Conservation (phyloP, 1,139 yeast species). For the Pneumocystis canis region DNA sequence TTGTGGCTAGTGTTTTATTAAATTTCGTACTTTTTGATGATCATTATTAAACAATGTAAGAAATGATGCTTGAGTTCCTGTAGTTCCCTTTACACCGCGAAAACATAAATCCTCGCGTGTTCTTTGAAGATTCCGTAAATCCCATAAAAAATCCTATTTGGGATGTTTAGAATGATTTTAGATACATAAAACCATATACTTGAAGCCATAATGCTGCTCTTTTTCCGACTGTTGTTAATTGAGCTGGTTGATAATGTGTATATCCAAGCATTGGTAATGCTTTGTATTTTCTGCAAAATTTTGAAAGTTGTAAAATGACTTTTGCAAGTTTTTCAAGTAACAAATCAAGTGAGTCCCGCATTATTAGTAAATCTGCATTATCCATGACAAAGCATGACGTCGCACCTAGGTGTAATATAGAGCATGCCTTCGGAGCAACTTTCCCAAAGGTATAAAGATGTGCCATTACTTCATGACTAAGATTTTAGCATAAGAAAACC, state of each 20-base stretch:
- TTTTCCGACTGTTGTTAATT: constrained; percentile 94
- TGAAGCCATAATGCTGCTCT: constrained; percentile 97
- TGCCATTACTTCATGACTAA: constrained; percentile 97
- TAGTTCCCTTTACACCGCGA: constrained; percentile 98
- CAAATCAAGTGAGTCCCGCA: constrained; percentile 88
- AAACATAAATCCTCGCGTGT: constrained; percentile 93
- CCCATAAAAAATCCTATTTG: constrained; percentile 76
- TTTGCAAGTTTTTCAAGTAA: constrained; percentile 89
- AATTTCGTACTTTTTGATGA: constrained; percentile 48
- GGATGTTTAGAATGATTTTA: neutral
- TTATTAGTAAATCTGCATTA: constrained; percentile 90
- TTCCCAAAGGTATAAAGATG: constrained; percentile 92
- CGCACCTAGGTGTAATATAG: constrained; percentile 95
- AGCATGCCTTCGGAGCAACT: constrained; percentile 90
- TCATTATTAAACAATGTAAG: constrained; percentile 88
- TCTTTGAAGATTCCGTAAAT: constrained; percentile 83
- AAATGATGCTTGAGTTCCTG: constrained; percentile 98
- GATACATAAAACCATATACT: neutral
- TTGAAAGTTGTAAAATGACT: constrained; percentile 76
- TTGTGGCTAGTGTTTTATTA: neutral
- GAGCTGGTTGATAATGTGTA: constrained; percentile 99
- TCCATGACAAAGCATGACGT: constrained; percentile 96
- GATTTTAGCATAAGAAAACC: neutral
- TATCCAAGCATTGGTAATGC: constrained; percentile 96
- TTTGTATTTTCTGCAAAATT: constrained; percentile 81